Evolutionary conservation across 805 yeast species (phyloP), one percentile per base, ranked within the genome.

Genomic region (Monosporozyma siamensis): DNA sequence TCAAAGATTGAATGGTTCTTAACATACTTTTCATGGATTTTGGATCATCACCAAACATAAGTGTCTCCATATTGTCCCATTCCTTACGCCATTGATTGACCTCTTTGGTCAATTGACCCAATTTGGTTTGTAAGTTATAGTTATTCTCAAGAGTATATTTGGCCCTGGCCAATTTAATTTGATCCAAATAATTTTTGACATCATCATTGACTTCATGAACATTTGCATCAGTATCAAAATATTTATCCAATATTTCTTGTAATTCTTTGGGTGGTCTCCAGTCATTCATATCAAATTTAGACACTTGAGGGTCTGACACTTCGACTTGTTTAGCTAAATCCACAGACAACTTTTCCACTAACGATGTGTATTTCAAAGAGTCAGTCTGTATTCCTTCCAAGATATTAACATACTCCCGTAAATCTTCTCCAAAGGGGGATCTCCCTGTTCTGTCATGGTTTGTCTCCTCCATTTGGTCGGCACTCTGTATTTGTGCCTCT

Each of bases 41-140:
- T 10, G 60, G 45, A 21, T 48, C 52, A 37, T 58, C 60, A 6
- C 63, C 64, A 43, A 61, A 61, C 55, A 61, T 48, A 35, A 54
- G 40, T 42, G 44, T 52, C 38, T 61, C 65, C 22, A 59, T 48
- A 21, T 52, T 48, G 21, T 56, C 56, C 53, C 56, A 54, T 34
- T 59, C 57, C 31, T 49, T 52, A 34, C 57, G 51, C 65, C 65
- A 61, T 12, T 48, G 45, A 8, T 51, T 52, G 2, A 58, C 58
- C 34, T 59, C 64, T 39, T 51, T 52, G 14, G 49, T 53, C 22
- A 59, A 32, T 17, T 45, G 45, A 10, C 45, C 35, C 17, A 59
- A 38, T 8, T 40, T 42, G 11, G 48, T 49, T 38, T 58, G 55
- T 29, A 61, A 39, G 3, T 55, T 40, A 36, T 58, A 49, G 35